phyloP scores from a whole-genome alignment of 495 filamentous ascomycete genomes.

The Paragyromitra xinjiangensis region DNA sequence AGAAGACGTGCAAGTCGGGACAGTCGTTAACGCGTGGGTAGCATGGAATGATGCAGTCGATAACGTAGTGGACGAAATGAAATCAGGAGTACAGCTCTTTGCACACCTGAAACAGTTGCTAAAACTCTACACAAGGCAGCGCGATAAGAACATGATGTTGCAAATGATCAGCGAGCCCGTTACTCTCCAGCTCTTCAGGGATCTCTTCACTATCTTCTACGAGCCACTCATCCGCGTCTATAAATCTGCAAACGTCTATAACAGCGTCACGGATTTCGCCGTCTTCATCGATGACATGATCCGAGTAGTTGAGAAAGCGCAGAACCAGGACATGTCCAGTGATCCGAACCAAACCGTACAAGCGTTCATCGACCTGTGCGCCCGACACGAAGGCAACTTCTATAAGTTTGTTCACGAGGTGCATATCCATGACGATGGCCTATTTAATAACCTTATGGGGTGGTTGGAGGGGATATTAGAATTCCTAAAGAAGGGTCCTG shows the following conservation, averaged over 20 bases:
- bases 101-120: constrained; percentile 93
- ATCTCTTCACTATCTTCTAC: constrained; percentile 98
- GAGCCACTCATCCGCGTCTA: constrained; percentile 96
- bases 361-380: constrained; percentile 95
- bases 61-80: constrained; percentile 84
- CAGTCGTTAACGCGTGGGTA: constrained; percentile 92
- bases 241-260: constrained; percentile 98
- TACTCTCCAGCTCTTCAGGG: constrained; percentile 90
- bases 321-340: constrained; percentile 88
- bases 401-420: constrained; percentile 99
- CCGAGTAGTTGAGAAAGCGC: constrained; percentile 82
- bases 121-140: constrained; percentile 87
- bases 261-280: constrained; percentile 93
- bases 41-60: constrained; percentile 96
- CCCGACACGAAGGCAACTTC: constrained; percentile 92
- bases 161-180: constrained; percentile 93
- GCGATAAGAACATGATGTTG: constrained; percentile 98
- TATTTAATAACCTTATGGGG: constrained; percentile 93
- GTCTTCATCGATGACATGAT: constrained; percentile 92
- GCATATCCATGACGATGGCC: constrained; percentile 94
- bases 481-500: constrained; percentile 86
- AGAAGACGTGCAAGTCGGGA: constrained; percentile 74
- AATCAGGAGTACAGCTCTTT: constrained; percentile 86
- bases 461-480: constrained; percentile 98
- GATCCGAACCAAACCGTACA: constrained; percentile 99